Conservation (phyloP, 768 basidiomycete species). For the Boletus reticulatus region DNA sequence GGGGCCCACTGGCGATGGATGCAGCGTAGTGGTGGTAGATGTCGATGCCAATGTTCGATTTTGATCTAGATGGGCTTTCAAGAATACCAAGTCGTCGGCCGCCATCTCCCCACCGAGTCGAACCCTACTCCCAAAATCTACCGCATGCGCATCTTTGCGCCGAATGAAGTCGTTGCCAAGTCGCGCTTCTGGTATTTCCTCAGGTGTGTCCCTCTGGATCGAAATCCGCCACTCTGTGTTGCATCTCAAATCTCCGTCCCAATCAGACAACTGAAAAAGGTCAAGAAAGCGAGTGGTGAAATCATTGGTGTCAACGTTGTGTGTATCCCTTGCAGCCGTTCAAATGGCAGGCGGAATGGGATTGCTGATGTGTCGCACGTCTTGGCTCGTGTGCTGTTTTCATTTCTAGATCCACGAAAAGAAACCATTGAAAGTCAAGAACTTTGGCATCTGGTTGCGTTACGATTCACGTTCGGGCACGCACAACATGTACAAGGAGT, state of each 20-base stretch:
- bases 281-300: conserved; percentile 99
- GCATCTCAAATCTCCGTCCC: not conserved
- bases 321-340: conserved; percentile 73
- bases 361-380: conserved; percentile 43
- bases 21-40: conserved; percentile 12
- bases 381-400: conserved; percentile 14
- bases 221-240: not conserved
- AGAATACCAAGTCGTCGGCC: conserved; percentile 97
- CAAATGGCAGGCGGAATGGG: conserved; percentile 86
- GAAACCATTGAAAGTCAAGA: conserved; percentile 98
- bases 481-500: conserved; percentile 99
- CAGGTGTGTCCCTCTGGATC: conserved; percentile 46
- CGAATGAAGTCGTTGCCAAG: conserved; percentile 98
- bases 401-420: conserved; percentile 88
- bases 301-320: conserved; percentile 98
- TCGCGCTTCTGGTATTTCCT: conserved; percentile 99
- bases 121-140: conserved; percentile 97
- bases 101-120: conserved; percentile 91
- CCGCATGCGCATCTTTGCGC: conserved; percentile 99
- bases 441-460: conserved; percentile 99
- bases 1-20: conserved; percentile 33
- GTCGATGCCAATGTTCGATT: conserved; percentile 11
- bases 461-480: conserved; percentile 99
- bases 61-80: conserved; percentile 66
- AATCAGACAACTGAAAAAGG: conserved; percentile 90